Evolutionary conservation across 805 yeast species (phyloP).

Genomic region (Henningerozyma blattae): DNA sequence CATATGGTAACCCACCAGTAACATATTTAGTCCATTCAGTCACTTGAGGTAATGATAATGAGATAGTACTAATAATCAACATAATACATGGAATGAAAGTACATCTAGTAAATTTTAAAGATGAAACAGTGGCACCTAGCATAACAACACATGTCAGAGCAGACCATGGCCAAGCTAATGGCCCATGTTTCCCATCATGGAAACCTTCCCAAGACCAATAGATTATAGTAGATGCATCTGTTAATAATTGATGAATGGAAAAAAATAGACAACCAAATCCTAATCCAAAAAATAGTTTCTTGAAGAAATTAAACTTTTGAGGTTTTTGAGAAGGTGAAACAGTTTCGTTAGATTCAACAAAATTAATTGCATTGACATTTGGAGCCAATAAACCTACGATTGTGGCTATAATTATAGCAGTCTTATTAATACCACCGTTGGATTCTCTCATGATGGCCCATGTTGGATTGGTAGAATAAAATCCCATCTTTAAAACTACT

Average conservation of each 20-base stretch:
- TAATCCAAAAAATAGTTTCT: slow-evolving; percentile 25
- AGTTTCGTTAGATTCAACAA: slow-evolving; percentile 9
- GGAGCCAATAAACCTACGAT: slow-evolving; percentile 55
- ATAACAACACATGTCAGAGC: slow-evolving; percentile 49
- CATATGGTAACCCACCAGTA: slow-evolving; percentile 60
- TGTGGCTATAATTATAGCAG: slow-evolving; percentile 37
- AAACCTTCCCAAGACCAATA: slow-evolving; percentile 96
- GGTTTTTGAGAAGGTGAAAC: slow-evolving; percentile 1
- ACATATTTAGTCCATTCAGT: slow-evolving; percentile 25
- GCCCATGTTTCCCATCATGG: slow-evolving; percentile 77
- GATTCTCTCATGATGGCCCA: slow-evolving; percentile 88
- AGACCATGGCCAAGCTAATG: slow-evolving; percentile 59
- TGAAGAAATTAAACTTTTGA: slow-evolving; percentile 1
- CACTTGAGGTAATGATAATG: slow-evolving; percentile 10
- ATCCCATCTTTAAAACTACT: slow-evolving; percentile 61
- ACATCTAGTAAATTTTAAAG: slow-evolving; percentile 9
- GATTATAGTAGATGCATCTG: slow-evolving; percentile 80
- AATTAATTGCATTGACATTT: slow-evolving; percentile 15
- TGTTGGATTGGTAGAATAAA: slow-evolving; percentile 80
- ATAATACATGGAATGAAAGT: slow-evolving; percentile 16
- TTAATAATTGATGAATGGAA: slow-evolving; percentile 57
- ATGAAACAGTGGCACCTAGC: slow-evolving; percentile 39
- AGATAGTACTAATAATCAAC: slow-evolving; percentile 20
- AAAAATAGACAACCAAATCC: slow-evolving; percentile 74
- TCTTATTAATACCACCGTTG: slow-evolving; percentile 77